Evolutionary conservation across 148 eudicot species (phyloP).

Genomic region (Persicaria tinctoria): DNA sequence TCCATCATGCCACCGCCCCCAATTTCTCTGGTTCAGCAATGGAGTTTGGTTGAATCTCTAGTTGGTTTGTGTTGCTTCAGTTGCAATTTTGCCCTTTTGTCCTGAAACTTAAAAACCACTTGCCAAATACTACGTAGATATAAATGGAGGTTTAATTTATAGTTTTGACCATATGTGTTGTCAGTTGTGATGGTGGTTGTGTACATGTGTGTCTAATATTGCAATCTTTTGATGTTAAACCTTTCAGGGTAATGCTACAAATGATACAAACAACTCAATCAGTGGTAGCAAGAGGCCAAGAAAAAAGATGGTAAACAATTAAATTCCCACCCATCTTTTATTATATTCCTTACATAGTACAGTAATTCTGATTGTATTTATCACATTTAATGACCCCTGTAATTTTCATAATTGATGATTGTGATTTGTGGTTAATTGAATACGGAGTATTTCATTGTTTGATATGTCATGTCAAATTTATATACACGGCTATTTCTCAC

Average conservation of each 20-base stretch:
- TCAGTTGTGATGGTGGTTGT: background rate
- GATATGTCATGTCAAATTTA: background rate
- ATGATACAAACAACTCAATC: background rate
- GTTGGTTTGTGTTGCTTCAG: background rate
- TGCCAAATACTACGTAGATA: background rate
- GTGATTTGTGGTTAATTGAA: background rate
- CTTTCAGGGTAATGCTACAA: constrained; percentile 7
- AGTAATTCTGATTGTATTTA: background rate
- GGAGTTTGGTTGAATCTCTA: background rate
- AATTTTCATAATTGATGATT: background rate
- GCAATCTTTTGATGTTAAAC: background rate
- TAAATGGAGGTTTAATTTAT: background rate
- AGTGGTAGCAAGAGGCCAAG: constrained; percentile 10
- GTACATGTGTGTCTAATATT: background rate
- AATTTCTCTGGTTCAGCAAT: background rate
- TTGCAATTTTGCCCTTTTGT: background rate
- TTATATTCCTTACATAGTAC: background rate
- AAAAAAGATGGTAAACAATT: background rate
- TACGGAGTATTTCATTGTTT: background rate
- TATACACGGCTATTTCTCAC: background rate
- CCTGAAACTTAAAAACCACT: background rate
- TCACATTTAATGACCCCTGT: background rate
- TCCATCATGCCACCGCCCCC: background rate
- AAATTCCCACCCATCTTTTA: background rate
- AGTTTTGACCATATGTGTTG: background rate